Evolutionary conservation across 768 basidiomycete genomes (phyloP).

Genomic region (Hydnum rufescens): DNA sequence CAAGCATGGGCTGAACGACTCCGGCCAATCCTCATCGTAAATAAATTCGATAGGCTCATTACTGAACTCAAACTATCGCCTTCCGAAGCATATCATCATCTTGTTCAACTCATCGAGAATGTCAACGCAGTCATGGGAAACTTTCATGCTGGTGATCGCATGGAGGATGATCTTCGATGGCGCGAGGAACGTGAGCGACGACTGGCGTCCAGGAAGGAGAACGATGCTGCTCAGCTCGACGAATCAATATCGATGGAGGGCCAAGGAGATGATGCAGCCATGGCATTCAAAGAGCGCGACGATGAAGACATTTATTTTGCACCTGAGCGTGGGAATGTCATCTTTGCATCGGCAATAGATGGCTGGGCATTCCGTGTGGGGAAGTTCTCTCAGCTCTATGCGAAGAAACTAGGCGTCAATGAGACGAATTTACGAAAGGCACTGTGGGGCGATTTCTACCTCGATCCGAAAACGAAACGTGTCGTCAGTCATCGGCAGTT

Average conservation of each 20-base stretch:
- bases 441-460: conserved; percentile 93
- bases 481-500: conserved; percentile 85
- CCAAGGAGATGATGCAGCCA: conserved; percentile 23
- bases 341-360: conserved; percentile 89
- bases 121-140: conserved; percentile 97
- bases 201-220: conserved; percentile 52
- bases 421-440: conserved; percentile 70
- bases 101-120: conserved; percentile 83
- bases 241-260: conserved; percentile 29
- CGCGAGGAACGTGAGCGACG: conserved; percentile 77
- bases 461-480: conserved; percentile 88
- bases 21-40: conserved; percentile 83
- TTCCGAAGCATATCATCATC: conserved; percentile 82
- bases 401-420: conserved; percentile 74
- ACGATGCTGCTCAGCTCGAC: conserved; percentile 34
- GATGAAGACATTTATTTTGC: conserved; percentile 97
- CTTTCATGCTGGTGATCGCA: conserved; percentile 85
- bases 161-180: conserved; percentile 94
- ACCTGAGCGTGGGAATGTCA: conserved; percentile 85
- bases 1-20: conserved; percentile 88
- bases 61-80: conserved; percentile 85
- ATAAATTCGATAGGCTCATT: conserved; percentile 87
- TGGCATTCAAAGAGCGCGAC: conserved; percentile 73
- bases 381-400: conserved; percentile 86
- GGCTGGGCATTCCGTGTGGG: conserved; percentile 95